A percentile compares a stretch with the other conserved stretches of the same genome.
phyloP scores from a whole-genome alignment of 2,329 filamentous ascomycete genomes.

The Verticillium dahliae region DNA sequence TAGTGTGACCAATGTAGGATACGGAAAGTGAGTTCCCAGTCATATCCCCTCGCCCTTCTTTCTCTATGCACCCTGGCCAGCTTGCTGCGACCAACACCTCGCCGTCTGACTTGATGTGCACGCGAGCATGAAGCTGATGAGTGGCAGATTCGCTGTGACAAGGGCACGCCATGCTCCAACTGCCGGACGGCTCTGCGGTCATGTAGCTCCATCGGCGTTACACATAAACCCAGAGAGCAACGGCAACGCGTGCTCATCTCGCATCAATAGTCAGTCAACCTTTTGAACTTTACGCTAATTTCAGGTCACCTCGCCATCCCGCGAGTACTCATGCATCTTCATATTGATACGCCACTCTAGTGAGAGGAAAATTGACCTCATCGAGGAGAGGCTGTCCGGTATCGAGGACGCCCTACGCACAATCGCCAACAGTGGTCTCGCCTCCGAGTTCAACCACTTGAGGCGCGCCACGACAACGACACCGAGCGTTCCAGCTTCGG shows the following conservation, averaged over 20 bases:
- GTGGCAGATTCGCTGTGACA: constrained; percentile 50
- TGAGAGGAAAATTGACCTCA: constrained; percentile 46
- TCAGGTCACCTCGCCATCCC: background rate
- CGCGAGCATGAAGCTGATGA: background rate
- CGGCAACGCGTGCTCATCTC: constrained; percentile 53
- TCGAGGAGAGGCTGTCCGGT: constrained; percentile 35
- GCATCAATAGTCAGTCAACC: constrained; percentile 48
- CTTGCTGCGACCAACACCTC: background rate
- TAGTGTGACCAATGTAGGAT: constrained; percentile 40
- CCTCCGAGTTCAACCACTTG: constrained; percentile 5
- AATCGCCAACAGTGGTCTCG: constrained; percentile 19
- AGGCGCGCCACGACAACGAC: constrained; percentile 17
- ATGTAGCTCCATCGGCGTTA: constrained; percentile 48
- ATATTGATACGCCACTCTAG: constrained; percentile 19
- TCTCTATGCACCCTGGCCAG: no score
- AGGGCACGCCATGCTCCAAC: constrained; percentile 51
- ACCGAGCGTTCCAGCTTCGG: constrained; percentile 10
- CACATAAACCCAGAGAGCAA: constrained; percentile 47
- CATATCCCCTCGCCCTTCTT: constrained; percentile 10
- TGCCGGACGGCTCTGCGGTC: constrained; percentile 45
- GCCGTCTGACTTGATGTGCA: constrained; percentile 5
- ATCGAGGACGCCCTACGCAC: constrained; percentile 37
- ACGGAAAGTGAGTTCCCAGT: constrained; percentile 25
- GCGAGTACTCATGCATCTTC: background rate
- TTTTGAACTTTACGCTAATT: background rate